Evolutionary conservation across 176 grass and related monocot species (phyloP).

Genomic region (Urochloa ruziziensis): DNA sequence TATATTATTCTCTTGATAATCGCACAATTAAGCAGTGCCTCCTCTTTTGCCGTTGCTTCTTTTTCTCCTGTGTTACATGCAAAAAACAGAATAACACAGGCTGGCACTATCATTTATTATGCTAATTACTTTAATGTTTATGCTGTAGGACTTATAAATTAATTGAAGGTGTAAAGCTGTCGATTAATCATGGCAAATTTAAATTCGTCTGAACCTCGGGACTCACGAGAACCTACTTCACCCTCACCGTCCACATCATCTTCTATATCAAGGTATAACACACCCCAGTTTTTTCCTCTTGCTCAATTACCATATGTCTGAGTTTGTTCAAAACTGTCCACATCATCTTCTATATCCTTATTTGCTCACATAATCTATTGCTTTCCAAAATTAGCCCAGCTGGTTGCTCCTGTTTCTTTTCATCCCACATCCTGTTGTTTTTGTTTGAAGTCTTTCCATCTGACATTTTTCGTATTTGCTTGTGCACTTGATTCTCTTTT

Average conservation of each 20-base stretch:
- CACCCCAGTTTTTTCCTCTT: not conserved
- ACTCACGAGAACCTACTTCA: constrained; percentile 46
- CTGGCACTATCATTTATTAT: constrained; percentile 13
- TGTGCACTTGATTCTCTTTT: not conserved
- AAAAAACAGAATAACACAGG: constrained; percentile 1
- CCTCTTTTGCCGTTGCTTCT: not conserved
- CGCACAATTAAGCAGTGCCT: constrained; percentile 11
- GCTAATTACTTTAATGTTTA: constrained; percentile 15
- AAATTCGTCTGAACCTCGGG: constrained; percentile 37
- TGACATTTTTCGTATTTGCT: not conserved
- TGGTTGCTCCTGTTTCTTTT: constrained; percentile 18
- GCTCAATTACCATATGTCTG: not conserved
- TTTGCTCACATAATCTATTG: not conserved
- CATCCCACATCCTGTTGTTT: constrained; percentile 1
- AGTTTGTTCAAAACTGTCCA: not conserved
- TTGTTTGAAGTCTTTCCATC: constrained; percentile 8
- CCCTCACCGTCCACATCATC: constrained; percentile 65
- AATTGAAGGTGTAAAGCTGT: constrained; percentile 20
- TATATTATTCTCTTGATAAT: constrained; percentile 23
- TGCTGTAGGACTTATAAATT: constrained; percentile 29
- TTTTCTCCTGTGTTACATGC: constrained; percentile 2
- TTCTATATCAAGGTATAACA: constrained; percentile 75
- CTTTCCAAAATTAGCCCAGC: constrained; percentile 20
- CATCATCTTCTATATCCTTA: not conserved
- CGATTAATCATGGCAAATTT: constrained; percentile 51